phyloP scores from a whole-genome alignment of 345 rosid genomes.

The Eucalyptus camaldulensis region DNA sequence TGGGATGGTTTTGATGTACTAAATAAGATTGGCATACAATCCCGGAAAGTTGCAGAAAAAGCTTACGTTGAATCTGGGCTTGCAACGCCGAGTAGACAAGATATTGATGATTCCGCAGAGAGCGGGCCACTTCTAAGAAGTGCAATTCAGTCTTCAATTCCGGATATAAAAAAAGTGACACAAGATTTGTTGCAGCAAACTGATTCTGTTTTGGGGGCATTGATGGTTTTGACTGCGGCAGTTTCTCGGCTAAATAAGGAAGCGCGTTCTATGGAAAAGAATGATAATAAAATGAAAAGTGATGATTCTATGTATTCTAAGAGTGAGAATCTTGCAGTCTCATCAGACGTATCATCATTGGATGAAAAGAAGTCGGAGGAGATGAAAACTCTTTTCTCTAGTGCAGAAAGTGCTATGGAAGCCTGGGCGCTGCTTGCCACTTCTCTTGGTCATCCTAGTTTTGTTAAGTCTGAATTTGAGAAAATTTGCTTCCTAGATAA shows the following conservation, averaged over 20 bases:
- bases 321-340: slow-evolving; percentile 23
- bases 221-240: slow-evolving; percentile 74
- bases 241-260: slow-evolving; percentile 62
- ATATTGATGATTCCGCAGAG: slow-evolving; percentile 21
- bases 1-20: slow-evolving; percentile 72
- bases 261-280: slow-evolving; percentile 10
- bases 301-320: slow-evolving; percentile 2
- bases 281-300: background rate
- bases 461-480: slow-evolving; percentile 93
- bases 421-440: slow-evolving; percentile 99
- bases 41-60: slow-evolving; percentile 64
- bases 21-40: slow-evolving; percentile 59
- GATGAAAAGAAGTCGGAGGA: slow-evolving; percentile 73
- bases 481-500: slow-evolving; percentile 87
- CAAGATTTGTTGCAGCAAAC: slow-evolving; percentile 74
- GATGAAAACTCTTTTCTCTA: slow-evolving; percentile 74
- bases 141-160: slow-evolving; percentile 47
- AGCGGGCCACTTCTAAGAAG: slow-evolving; percentile 12
- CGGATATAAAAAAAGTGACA: slow-evolving; percentile 69
- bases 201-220: slow-evolving; percentile 80
- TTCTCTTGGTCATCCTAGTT: slow-evolving; percentile 90
- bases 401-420: slow-evolving; percentile 96
- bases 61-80: slow-evolving; percentile 81
- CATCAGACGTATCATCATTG: slow-evolving; percentile 14
- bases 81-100: slow-evolving; percentile 42